Conservation (phyloP, 306 rosid genomes). For the Lathyrus tuberosus region DNA sequence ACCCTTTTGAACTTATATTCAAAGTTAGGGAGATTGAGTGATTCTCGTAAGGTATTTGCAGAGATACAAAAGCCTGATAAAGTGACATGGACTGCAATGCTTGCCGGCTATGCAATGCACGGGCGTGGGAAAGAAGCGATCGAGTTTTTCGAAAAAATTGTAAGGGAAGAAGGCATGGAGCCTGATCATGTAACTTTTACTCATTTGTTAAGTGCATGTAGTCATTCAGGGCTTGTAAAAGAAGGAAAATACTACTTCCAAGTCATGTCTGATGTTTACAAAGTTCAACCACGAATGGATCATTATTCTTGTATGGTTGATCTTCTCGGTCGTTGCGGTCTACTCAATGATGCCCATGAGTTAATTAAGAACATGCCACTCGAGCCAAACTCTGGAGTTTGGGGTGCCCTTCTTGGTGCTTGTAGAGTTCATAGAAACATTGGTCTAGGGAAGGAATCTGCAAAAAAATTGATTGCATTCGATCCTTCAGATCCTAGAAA, state of each 20-base stretch:
- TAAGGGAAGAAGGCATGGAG: conserved; percentile 49
- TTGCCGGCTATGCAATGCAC: conserved; percentile 68
- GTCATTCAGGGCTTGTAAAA: conserved; percentile 77
- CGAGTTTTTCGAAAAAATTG: conserved; percentile 55
- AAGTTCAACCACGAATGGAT: conserved; percentile 62
- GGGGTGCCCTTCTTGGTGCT: conserved; percentile 87
- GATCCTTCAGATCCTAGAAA: conserved; percentile 68
- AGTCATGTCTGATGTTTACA: conserved; percentile 57
- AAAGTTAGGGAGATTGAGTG: conserved; percentile 66
- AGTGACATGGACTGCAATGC: conserved; percentile 84
- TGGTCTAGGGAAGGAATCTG: conserved; percentile 71
- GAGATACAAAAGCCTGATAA: conserved; percentile 62
- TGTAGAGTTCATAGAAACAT: conserved; percentile 64
- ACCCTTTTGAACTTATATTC: conserved; percentile 63
- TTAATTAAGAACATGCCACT: conserved; percentile 65
- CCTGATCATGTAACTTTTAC: conserved; percentile 88
- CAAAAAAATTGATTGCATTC: conserved; percentile 57
- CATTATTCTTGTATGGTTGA: conserved; percentile 91
- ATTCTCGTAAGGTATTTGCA: conserved; percentile 53
- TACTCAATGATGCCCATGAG: conserved; percentile 58
- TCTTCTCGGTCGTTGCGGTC: conserved; percentile 77
- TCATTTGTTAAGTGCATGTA: conserved; percentile 77
- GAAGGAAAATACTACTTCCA: conserved; percentile 66
- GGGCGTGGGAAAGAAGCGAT: conserved; percentile 67
- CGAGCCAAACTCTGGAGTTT: conserved; percentile 74